Evolutionary conservation across 2,329 filamentous ascomycete genomes (phyloP).

Genomic region (Ophiostoma triangulosporum): DNA sequence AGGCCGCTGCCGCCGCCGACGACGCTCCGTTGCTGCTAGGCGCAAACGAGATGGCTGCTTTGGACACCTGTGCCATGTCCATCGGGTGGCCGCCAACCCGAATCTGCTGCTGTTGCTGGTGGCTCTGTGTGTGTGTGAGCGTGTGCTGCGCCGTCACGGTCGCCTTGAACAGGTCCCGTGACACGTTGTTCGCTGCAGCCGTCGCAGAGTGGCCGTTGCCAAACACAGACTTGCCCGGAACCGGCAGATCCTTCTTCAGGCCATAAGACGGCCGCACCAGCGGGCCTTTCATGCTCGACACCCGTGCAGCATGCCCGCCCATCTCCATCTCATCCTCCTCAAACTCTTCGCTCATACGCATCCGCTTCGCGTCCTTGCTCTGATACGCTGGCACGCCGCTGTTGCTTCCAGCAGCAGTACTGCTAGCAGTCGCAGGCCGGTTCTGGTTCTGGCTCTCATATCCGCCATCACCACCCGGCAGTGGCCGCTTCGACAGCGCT

Average conservation of each 20-base stretch:
- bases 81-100: constrained; percentile 54
- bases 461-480: constrained; percentile 29
- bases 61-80: constrained; percentile 79
- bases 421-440: constrained; percentile 4
- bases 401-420: constrained; percentile 11
- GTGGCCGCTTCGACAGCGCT: constrained; percentile 58
- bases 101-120: constrained; percentile 34
- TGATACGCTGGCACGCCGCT: constrained; percentile 46
- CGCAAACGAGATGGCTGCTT: constrained; percentile 80
- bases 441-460: constrained; percentile 5
- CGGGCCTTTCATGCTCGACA: constrained; percentile 56
- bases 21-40: constrained; percentile 31
- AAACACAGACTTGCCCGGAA: constrained; percentile 41
- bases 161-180: constrained; percentile 50
- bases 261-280: constrained; percentile 69
- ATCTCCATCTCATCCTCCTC: constrained; percentile 46
- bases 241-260: constrained; percentile 50
- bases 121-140: not conserved
- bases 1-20: constrained; percentile 5
- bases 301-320: constrained; percentile 42
- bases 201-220: constrained; percentile 47
- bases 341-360: constrained; percentile 61
- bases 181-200: constrained; percentile 30
- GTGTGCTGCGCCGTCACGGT: constrained; percentile 52
- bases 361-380: constrained; percentile 61